These are phyloP conservation scores for Phylloporus arenicola DNA, from an alignment of 768 basidiomycete species.

Conservation along the genomic window DNA sequence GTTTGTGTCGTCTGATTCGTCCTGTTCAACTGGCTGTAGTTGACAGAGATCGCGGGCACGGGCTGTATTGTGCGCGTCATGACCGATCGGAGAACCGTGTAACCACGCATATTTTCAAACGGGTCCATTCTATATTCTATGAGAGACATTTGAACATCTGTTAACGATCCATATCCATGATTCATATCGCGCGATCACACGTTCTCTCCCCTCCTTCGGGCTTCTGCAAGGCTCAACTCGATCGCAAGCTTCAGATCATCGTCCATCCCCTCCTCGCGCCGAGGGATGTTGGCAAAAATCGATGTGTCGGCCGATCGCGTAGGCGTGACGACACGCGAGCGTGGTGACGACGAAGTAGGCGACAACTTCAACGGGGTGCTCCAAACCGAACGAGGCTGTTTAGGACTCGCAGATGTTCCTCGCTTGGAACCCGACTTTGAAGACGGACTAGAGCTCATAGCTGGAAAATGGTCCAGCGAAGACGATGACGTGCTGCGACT, in stretches of 20 bases:
- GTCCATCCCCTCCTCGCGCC: slow-evolving; percentile 36
- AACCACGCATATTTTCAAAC: slow-evolving; percentile 8
- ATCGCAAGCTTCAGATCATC: slow-evolving; percentile 62
- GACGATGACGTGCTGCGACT: slow-evolving; percentile 14
- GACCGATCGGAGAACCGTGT: slow-evolving; percentile 61
- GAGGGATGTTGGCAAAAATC: slow-evolving; percentile 11
- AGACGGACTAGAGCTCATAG: slow-evolving; percentile 29
- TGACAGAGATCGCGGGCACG: slow-evolving; percentile 90
- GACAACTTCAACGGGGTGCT: slow-evolving; percentile 32
- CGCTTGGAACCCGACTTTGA: slow-evolving; percentile 20
- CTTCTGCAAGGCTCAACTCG: slow-evolving; percentile 65
- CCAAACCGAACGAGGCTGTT: slow-evolving; percentile 33
- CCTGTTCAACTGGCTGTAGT: slow-evolving; percentile 36
- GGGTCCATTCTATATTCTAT: background rate
- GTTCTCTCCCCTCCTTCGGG: slow-evolving; percentile 8
- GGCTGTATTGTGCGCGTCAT: slow-evolving; percentile 91
- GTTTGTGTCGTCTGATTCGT: slow-evolving; percentile 12
- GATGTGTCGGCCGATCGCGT: slow-evolving; percentile 9
- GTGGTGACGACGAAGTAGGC: slow-evolving; percentile 15
- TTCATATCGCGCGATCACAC: slow-evolving; percentile 3
- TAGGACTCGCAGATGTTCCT: slow-evolving; percentile 12
- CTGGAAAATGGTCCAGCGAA: slow-evolving; percentile 30
- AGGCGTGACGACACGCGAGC: slow-evolving; percentile 9
- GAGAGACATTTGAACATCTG: background rate
- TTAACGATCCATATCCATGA: background rate